A percentile compares a stretch with the other conserved stretches of the same genome.
These are phyloP conservation scores for Sclerotinia sclerotiorum DNA, from an alignment of 2,329 filamentous ascomycete genomes.

Conservation along the genomic window DNA sequence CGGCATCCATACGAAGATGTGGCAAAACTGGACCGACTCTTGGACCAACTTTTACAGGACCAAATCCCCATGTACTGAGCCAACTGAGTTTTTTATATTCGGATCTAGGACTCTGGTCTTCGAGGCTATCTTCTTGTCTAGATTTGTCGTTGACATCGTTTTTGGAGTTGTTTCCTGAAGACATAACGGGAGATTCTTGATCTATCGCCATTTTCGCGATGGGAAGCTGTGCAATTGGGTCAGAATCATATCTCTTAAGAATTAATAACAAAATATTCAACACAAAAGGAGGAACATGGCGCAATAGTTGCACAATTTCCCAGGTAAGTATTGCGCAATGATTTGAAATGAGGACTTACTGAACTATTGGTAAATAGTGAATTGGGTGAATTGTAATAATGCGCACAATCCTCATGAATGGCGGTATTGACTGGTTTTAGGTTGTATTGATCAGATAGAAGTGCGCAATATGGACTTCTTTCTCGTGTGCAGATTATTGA, in stretches of 20 bases:
- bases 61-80: constrained; percentile 18
- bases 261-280: background rate
- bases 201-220: constrained; percentile 23
- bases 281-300: background rate
- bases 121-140: background rate
- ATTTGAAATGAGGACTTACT: constrained; percentile 11
- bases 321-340: constrained; percentile 9
- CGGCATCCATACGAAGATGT: constrained; percentile 36
- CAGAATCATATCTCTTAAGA: background rate
- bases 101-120: background rate
- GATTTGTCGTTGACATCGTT: constrained; percentile 9
- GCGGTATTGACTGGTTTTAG: constrained; percentile 1
- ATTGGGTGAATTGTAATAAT: background rate
- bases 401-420: constrained; percentile 19
- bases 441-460: background rate
- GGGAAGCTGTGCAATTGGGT: constrained; percentile 3
- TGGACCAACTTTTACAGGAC: constrained; percentile 27
- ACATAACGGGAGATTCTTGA: background rate
- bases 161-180: constrained; percentile 2
- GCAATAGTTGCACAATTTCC: background rate
- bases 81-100: constrained; percentile 13
- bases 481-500: background rate
- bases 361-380: constrained; percentile 23
- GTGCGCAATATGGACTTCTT: background rate
- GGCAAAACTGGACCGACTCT: constrained; percentile 39